Evolutionary conservation across 1,139 yeast species (phyloP).

Genomic region (Blastobotrys indianensis): DNA sequence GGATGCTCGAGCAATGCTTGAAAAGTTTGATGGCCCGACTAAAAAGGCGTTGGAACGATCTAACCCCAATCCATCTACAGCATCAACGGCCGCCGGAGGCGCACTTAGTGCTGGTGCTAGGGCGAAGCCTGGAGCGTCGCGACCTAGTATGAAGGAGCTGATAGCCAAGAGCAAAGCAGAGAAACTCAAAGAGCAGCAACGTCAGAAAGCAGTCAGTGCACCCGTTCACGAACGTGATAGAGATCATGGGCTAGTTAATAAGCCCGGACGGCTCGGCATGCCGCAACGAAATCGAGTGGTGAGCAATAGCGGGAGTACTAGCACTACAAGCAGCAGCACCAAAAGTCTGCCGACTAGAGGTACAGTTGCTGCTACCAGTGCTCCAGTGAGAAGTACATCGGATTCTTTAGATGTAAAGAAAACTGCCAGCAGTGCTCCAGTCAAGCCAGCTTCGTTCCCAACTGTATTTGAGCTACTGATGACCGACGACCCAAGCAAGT

Average conservation of each 20-base stretch:
- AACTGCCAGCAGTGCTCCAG: background rate
- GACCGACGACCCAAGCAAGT: conserved; percentile 17
- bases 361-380: conserved; percentile 1
- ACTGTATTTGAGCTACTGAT: conserved; percentile 18
- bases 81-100: background rate
- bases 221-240: conserved; percentile 3
- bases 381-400: conserved; percentile 4
- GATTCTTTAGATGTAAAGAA: background rate
- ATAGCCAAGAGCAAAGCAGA: conserved; percentile 18
- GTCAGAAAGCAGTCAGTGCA: conserved; percentile 3
- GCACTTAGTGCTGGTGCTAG: background rate
- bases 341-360: background rate
- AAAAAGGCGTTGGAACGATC: conserved; percentile 53
- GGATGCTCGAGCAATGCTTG: conserved; percentile 36
- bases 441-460: conserved; percentile 4
- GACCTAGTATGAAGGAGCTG: conserved; percentile 17
- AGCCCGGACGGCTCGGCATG: conserved; percentile 13
- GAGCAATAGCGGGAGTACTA: background rate
- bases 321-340: background rate
- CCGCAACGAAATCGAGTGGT: conserved; percentile 11
- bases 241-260: conserved; percentile 3
- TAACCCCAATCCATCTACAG: conserved; percentile 22
- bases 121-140: background rate
- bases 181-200: conserved; percentile 5
- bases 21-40: conserved; percentile 42